These are phyloP conservation scores for Penicillium parvum DNA, from an alignment of 495 filamentous ascomycete genomes.

Conservation along the genomic window DNA sequence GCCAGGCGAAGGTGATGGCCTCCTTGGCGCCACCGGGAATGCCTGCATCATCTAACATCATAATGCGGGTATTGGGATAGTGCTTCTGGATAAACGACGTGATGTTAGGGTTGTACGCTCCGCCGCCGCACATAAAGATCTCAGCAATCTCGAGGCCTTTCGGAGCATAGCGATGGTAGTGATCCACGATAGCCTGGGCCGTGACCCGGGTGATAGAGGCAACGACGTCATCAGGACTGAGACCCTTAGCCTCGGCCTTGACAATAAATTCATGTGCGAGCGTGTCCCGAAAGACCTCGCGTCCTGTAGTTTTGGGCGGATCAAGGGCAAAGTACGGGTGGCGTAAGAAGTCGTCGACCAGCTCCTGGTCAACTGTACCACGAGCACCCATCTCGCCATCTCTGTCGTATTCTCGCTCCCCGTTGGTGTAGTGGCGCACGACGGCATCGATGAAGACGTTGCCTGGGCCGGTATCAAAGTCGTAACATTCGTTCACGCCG, in stretches of 20 bases:
- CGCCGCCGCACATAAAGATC: background rate
- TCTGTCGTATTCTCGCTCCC: background rate
- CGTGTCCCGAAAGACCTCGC: background rate
- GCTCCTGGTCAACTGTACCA: background rate
- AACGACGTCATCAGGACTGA: background rate
- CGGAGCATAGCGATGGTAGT: background rate
- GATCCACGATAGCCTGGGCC: background rate
- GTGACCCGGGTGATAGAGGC: background rate
- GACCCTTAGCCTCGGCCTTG: background rate
- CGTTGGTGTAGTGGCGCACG: background rate
- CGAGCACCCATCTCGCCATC: background rate
- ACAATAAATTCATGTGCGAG: background rate
- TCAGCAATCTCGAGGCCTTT: background rate
- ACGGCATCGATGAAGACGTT: background rate
- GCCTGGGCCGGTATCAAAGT: background rate
- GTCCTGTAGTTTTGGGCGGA: background rate
- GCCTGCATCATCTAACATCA: slow-evolving; percentile 53
- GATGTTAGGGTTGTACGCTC: slow-evolving; percentile 48
- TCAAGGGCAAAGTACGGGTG: background rate
- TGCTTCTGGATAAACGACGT: slow-evolving; percentile 44
- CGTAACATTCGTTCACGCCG: background rate
- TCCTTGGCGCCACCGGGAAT: slow-evolving; percentile 53
- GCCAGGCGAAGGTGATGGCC: slow-evolving; percentile 55
- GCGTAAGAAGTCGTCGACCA: background rate
- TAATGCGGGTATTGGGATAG: slow-evolving; percentile 44